These are phyloP conservation scores for Ophiostoma ips DNA, from an alignment of 2,329 filamentous ascomycete genomes.

Conservation along the genomic window DNA sequence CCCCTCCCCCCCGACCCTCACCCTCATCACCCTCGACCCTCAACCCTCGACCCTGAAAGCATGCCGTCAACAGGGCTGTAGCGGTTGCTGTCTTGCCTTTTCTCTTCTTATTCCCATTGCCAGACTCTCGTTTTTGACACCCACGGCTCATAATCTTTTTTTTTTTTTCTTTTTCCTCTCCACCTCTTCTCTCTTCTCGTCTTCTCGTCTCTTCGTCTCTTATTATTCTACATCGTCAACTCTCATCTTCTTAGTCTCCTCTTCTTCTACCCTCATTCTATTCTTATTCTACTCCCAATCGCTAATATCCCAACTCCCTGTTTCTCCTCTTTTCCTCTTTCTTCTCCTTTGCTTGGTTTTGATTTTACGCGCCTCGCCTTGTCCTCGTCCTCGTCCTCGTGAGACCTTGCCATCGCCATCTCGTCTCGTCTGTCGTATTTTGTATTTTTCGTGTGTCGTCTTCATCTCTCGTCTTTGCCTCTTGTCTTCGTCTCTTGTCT, in stretches of 20 bases:
- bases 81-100: neutral
- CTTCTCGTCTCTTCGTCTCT: neutral
- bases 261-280: too few species aligned
- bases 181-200: too few species aligned
- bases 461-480: neutral
- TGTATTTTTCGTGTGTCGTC: neutral
- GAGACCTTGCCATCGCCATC: neutral
- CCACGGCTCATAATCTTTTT: too few species aligned
- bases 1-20: neutral
- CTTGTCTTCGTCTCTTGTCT: neutral
- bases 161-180: too few species aligned
- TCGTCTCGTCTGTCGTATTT: neutral
- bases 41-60: neutral
- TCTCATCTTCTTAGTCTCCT: neutral
- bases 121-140: neutral
- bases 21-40: neutral
- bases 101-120: too few species aligned
- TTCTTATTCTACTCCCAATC: too few species aligned
- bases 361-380: neutral
- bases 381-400: neutral
- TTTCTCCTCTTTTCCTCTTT: neutral
- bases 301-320: neutral
- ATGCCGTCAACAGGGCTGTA: constrained; percentile 1
- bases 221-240: neutral
- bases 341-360: neutral